Percentiles rank a stretch among this genome's conserved stretches.
Conservation (phyloP, 208 protist species). For the Leishmania martiniquensis region DNA sequence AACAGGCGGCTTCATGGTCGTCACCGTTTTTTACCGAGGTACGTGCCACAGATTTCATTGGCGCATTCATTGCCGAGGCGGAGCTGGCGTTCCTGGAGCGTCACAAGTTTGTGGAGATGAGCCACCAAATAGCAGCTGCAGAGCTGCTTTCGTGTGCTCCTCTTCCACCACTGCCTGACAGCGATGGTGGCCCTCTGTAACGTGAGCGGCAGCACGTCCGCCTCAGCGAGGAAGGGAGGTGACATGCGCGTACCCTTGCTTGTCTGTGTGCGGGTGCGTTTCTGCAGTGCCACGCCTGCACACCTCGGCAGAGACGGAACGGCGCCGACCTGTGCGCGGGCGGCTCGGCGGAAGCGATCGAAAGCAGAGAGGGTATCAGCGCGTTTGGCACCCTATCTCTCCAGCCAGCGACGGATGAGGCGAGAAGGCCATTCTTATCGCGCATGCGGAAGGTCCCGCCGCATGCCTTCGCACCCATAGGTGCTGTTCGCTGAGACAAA, state of each 20-base stretch:
- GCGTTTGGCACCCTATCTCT: background rate
- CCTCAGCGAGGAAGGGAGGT: background rate
- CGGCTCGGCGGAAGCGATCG: background rate
- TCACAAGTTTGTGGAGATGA: slow-evolving; percentile 2
- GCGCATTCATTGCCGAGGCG: slow-evolving; percentile 35
- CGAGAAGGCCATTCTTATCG: background rate
- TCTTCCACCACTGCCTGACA: background rate
- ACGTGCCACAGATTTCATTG: slow-evolving; percentile 11
- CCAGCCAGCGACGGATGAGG: background rate
- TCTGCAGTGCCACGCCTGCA: background rate
- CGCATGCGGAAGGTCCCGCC: no score
- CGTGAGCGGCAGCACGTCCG: background rate
- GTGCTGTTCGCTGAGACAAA: background rate
- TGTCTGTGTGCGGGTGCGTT: slow-evolving; percentile 1
- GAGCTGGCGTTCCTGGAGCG: slow-evolving; percentile 32
- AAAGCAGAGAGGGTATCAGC: background rate
- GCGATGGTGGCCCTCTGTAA: background rate
- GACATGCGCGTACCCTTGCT: background rate
- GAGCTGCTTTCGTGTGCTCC: background rate
- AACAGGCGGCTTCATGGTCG: background rate
- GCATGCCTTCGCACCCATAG: background rate
- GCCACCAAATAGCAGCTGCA: background rate
- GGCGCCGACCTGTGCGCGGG: background rate
- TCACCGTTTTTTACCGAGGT: background rate
- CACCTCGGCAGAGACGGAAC: background rate